Conservation (phyloP, 208 protist species). For the Leishmania major region DNA sequence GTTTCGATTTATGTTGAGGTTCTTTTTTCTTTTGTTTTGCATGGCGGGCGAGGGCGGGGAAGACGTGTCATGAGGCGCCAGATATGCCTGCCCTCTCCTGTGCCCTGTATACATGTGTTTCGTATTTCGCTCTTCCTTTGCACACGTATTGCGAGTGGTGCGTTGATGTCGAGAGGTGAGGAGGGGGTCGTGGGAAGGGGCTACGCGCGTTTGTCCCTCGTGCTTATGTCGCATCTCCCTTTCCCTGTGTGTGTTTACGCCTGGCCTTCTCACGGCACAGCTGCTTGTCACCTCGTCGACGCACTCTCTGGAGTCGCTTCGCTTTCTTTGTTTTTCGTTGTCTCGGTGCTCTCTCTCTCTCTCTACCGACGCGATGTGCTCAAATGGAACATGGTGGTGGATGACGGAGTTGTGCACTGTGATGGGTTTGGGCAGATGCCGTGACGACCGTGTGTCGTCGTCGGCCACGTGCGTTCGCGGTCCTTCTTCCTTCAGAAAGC, state of each 20-base stretch:
- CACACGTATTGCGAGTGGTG: not conserved
- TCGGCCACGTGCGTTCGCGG: no score
- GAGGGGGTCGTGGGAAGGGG: no score
- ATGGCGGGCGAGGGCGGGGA: not conserved
- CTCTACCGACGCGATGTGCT: not conserved
- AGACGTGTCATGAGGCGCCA: not conserved
- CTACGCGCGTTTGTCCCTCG: no score
- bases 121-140: not conserved
- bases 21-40: no score
- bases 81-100: not conserved
- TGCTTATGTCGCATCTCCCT: no score
- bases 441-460: not conserved
- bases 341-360: not conserved
- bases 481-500: no score
- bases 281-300: not conserved
- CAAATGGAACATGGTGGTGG: not conserved
- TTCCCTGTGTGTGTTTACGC: no score
- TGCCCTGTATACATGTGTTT: not conserved
- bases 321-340: slow-evolving; percentile 12
- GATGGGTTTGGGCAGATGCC: not conserved
- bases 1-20: not conserved
- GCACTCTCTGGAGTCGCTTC: not conserved
- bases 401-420: not conserved
- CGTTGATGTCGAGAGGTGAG: not conserved
- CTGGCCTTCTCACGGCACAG: not conserved